These are phyloP conservation scores for Thinopyrum elongatum DNA, from an alignment of 176 grass and related monocot genomes.

Conservation along the genomic window DNA sequence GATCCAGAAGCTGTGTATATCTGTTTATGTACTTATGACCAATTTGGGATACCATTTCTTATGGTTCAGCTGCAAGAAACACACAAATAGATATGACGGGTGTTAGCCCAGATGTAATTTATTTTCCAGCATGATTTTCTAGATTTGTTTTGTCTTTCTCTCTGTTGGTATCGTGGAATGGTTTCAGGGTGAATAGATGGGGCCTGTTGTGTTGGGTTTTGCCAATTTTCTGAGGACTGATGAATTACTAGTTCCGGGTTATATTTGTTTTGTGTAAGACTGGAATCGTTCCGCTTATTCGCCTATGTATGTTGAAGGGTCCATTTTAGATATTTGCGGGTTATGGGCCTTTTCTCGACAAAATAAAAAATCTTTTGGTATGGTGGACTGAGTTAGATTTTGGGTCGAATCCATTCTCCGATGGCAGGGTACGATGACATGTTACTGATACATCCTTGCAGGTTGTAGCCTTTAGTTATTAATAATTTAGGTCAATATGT, in stretches of 20 bases:
- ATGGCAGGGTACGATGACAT: neutral
- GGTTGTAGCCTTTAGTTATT: neutral
- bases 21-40: neutral
- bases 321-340: neutral
- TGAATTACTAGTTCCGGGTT: neutral
- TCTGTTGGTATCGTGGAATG: slow-evolving; percentile 3
- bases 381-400: neutral
- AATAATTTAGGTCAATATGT: neutral
- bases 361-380: neutral
- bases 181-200: neutral
- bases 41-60: neutral
- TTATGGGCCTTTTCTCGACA: neutral
- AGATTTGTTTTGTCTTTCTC: neutral
- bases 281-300: neutral
- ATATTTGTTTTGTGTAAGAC: neutral
- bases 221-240: neutral
- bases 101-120: neutral
- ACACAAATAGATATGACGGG: neutral
- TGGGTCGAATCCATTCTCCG: neutral
- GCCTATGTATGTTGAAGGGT: slow-evolving; percentile 20
- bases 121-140: neutral
- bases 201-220: neutral
- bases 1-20: neutral
- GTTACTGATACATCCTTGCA: neutral
- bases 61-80: neutral